Evolutionary conservation across 202 grass and related monocot species (phyloP), one percentile per base, ranked within the genome.

Genomic region (Dendrocalamus latiflorus): DNA sequence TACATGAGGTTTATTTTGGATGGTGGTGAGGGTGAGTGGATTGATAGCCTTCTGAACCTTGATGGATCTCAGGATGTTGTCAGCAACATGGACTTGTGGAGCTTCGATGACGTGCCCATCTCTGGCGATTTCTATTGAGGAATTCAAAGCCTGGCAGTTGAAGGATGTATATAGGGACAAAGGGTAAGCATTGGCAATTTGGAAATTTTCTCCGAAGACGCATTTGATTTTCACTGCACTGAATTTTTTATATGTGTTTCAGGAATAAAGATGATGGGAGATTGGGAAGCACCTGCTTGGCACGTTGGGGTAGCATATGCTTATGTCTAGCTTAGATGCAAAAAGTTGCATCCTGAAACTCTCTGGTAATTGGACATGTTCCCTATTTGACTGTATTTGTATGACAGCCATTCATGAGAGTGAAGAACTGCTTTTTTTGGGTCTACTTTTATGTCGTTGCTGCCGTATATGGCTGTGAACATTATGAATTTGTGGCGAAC

Each of bases 41-140:
- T 91, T 42, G 89, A 93, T 28, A 89, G 69, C 82, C 38, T 98
- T 87, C 75, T 91, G 24, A 88, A 63, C 61, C 51, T 58, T 60
- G 88, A 90, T 74, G 84, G 66, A 54, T 63, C 75, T 60, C 81
- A 91, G 39, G 93, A 93, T 85, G 80, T 50, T 43, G 50, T 68
- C 33, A 68, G 76, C 50, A 77, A 63, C 64, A 87, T 93, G 87
- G 86, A 90, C 72, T 83, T 98, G 25, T 98, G 92, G 92, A 93
- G 92, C 87, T 98, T 98, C 7, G 85, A 84, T 83, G 90, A 91
- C 81, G 81, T 98, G 64, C 86, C 74, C 74, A 68, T 83, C 1
- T 37, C 37, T 18, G 37, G 61, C 0, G 74, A 87, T 69, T 75
- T 90, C 51, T 90, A 80, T 38, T 90, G 88, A 83, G 79, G 53